Evolutionary conservation across 345 rosid species (phyloP).

Genomic region (Gossypium bickii): DNA sequence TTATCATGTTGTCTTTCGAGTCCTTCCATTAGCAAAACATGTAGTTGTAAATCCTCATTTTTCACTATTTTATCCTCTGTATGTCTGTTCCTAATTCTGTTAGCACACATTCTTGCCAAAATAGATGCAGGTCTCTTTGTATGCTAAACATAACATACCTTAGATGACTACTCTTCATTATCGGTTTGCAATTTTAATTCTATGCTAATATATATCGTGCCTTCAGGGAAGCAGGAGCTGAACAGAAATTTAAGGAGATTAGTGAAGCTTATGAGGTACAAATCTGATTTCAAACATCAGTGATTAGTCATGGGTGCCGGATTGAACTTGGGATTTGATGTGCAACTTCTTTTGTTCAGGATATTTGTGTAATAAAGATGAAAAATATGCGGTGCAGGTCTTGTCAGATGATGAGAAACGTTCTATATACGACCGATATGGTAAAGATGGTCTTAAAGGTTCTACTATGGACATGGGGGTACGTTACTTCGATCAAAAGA

Average conservation of each 20-base stretch:
- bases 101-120: neutral
- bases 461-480: constrained; percentile 64
- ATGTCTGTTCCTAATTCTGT: neutral
- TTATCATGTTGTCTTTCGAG: neutral
- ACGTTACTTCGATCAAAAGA: constrained; percentile 10
- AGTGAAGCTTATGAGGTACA: constrained; percentile 45
- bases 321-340: neutral
- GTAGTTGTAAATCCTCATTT: no score
- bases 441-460: constrained; percentile 91
- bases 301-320: neutral
- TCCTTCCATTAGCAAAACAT: neutral
- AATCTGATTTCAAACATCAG: neutral
- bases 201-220: neutral
- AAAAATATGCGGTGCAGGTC: constrained; percentile 37
- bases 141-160: neutral
- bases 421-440: constrained; percentile 69
- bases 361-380: neutral
- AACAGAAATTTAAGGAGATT: constrained; percentile 43
- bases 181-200: neutral
- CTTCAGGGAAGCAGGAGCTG: constrained; percentile 40
- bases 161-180: neutral
- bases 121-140: neutral
- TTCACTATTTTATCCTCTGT: no score
- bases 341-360: neutral
- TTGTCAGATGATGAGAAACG: constrained; percentile 84